These are phyloP conservation scores for Trapa bicornis DNA, from an alignment of 345 rosid genomes.

Conservation along the genomic window DNA sequence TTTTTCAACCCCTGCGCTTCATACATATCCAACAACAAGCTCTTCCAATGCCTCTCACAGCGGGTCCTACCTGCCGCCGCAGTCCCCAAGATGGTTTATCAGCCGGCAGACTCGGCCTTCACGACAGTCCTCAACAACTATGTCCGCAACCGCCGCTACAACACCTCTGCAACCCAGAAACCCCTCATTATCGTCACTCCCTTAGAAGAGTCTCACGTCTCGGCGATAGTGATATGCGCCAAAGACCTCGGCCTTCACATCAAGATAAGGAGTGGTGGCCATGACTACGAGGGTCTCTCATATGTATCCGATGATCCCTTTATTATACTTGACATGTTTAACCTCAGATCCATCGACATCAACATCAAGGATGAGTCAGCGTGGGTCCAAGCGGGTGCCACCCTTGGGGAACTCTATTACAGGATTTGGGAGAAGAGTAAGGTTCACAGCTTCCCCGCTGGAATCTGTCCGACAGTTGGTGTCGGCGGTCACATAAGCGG, in stretches of 20 bases:
- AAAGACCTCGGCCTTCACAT: constrained; percentile 19
- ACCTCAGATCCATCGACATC: constrained; percentile 21
- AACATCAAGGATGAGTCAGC: constrained; percentile 20
- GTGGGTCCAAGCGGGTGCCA: constrained; percentile 43
- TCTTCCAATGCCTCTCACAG: constrained; percentile 7
- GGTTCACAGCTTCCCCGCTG: constrained; percentile 42
- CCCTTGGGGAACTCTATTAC: constrained; percentile 32
- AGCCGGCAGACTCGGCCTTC: constrained; percentile 8
- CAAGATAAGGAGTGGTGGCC: constrained; percentile 42
- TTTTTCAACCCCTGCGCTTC: background rate
- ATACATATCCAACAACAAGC: background rate
- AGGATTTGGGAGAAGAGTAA: constrained; percentile 30
- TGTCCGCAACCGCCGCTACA: constrained; percentile 34
- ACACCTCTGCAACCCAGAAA: constrained; percentile 28
- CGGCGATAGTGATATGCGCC: constrained; percentile 30
- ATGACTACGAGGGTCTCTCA: constrained; percentile 51
- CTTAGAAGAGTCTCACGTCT: constrained; percentile 29
- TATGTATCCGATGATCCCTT: constrained; percentile 30
- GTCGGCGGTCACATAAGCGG: constrained; percentile 38
- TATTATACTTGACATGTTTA: constrained; percentile 35
- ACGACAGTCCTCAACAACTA: constrained; percentile 15
- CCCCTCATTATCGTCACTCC: constrained; percentile 34
- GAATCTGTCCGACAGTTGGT: constrained; percentile 32
- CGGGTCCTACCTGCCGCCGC: background rate
- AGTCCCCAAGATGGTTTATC: constrained; percentile 4